Base-by-base conservation (phyloP, 2,329 filamentous ascomycete species). In the Orbilia oligospora region DNA sequence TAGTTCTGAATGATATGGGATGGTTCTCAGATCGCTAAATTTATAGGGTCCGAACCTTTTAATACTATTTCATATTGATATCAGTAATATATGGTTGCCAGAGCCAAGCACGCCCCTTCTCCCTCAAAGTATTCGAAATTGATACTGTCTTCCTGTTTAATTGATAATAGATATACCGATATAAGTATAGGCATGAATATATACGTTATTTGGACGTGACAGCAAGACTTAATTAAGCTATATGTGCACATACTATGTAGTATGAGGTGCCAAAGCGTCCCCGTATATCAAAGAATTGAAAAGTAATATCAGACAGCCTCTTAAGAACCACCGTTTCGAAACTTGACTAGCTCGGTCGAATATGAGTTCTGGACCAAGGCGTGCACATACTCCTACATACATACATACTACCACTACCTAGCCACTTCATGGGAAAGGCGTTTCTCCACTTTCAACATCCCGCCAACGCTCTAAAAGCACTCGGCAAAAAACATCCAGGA, bases 291-390 rank as follows among this genome's bases (percentile, higher is more conserved):
- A 38, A 48, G 22, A 41, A 36, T 49, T n/a, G 6, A 20, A 12
- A n/a, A 8, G 51, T 46, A 75, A 58, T 58, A 68, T 22, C 14
- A 64, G 64, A 33, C 71, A 48, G 69, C 63, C 71, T 58, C 51
- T 69, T 75, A 68, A 64, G 38, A 71, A 38, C 30, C 14, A 27
- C 12, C 41, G 67, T 77, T 77, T 77, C 61, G 61, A 77, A 71
- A 71, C 61, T 63, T 76, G 30, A 33, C 12, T 46, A 53, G 27
- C 61, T 66, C 20, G 61, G 44, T 63, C 67, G 5, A 24, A 36
- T 61, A 53, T 63, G 44, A 77, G 73, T 71, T 76, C 72, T 77
- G 67, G 61, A 68, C 67, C 58, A 27, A 55, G 44, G 16, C 33
- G 12, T 41, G 36, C 10, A 30, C 24, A 46, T n/a, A 5, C 5